Evolutionary conservation across 2,329 filamentous ascomycete species (phyloP).

Genomic region (Pseudogymnoascus verrucosus): DNA sequence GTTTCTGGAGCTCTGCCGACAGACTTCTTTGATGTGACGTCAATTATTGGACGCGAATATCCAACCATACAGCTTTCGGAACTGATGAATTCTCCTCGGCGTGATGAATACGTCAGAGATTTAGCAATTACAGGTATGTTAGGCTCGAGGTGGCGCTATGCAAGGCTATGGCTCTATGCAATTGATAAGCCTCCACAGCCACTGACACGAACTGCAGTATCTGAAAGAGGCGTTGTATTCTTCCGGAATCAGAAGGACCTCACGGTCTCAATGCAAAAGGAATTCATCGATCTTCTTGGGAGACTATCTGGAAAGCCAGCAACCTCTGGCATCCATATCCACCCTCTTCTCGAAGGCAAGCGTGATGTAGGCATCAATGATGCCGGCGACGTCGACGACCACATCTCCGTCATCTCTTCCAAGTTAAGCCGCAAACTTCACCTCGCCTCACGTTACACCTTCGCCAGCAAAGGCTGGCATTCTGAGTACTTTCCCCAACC

Average conservation of each 20-base stretch:
- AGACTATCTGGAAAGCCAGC: not conserved
- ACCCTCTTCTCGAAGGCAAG: slow-evolving; percentile 9
- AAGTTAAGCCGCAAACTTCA: slow-evolving; percentile 9
- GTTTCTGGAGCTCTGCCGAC: not conserved
- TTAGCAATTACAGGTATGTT: slow-evolving; percentile 7
- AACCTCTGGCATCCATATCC: slow-evolving; percentile 4
- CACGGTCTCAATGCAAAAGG: slow-evolving; percentile 29
- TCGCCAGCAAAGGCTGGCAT: slow-evolving; percentile 7
- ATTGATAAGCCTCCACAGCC: not conserved
- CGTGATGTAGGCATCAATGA: slow-evolving; percentile 16
- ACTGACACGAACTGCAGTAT: not conserved
- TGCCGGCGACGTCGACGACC: slow-evolving; percentile 8
- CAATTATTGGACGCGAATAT: slow-evolving; percentile 10
- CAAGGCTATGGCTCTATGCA: not conserved
- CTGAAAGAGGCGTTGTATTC: slow-evolving; percentile 42
- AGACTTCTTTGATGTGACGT: slow-evolving; percentile 1
- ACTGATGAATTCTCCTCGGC: slow-evolving; percentile 7
- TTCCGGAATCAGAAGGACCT: slow-evolving; percentile 48
- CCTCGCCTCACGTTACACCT: slow-evolving; percentile 8
- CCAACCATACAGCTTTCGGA: slow-evolving; percentile 4
- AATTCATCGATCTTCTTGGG: not conserved
- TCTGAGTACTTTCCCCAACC: not conserved
- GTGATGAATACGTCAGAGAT: slow-evolving; percentile 9
- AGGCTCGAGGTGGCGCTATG: not conserved
- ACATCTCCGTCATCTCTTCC: slow-evolving; percentile 9